Conservation (phyloP, 1,139 yeast species). For the Geotrichum fermentans region DNA sequence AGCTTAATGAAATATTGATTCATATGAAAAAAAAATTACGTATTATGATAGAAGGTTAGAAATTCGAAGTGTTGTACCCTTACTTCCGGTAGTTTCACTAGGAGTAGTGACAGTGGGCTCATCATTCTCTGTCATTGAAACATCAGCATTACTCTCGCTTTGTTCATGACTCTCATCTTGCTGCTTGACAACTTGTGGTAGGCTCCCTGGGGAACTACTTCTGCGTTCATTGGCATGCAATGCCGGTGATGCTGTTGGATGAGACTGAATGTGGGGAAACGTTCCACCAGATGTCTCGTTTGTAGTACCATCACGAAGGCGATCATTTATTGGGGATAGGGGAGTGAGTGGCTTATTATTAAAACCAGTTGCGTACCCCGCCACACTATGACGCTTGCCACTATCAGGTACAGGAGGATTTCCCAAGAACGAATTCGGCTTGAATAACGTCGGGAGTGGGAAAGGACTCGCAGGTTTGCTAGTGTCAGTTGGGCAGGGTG, state of each 20-base stretch:
- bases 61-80: constrained; percentile 26
- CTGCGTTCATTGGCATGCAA: background rate
- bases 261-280: background rate
- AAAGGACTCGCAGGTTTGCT: background rate
- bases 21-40: too few species aligned
- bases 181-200: too few species aligned
- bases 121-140: background rate
- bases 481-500: background rate
- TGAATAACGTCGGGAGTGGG: background rate
- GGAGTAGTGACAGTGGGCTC: constrained; percentile 2
- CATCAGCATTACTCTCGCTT: too few species aligned
- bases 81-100: background rate
- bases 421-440: constrained; percentile 1
- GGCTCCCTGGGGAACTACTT: background rate
- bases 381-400: constrained; percentile 3
- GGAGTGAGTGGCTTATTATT: background rate
- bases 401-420: background rate
- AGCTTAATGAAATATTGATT: too few species aligned
- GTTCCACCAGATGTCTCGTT: background rate
- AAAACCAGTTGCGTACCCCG: background rate
- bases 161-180: too few species aligned
- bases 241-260: too few species aligned
- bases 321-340: background rate
- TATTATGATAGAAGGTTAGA: constrained; percentile 29
- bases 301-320: background rate